These are phyloP conservation scores for Aspergillus ellipticus DNA, from an alignment of 495 filamentous ascomycete genomes.

Conservation along the genomic window DNA sequence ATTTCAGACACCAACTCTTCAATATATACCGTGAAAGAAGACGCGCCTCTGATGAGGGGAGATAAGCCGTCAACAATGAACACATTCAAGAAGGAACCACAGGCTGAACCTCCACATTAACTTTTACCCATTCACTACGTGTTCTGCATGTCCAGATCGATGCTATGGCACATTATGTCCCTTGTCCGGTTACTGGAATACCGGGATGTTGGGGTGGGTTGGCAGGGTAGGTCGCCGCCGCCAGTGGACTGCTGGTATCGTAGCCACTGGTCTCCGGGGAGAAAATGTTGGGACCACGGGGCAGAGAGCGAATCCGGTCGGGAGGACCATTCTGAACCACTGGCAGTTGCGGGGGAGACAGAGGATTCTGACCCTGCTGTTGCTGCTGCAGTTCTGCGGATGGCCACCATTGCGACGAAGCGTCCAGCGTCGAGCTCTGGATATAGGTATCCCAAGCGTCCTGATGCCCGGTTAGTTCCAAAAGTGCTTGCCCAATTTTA, in stretches of 20 bases:
- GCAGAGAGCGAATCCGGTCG: constrained; percentile 15
- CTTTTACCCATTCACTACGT: neutral
- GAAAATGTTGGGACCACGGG: constrained; percentile 15
- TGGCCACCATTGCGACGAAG: constrained; percentile 46
- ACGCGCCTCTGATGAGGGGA: neutral
- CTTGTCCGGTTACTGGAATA: neutral
- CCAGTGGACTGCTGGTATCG: constrained; percentile 9
- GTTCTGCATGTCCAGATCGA: neutral
- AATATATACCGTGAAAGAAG: neutral
- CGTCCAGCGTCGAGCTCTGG: constrained; percentile 47
- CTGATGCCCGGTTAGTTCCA: constrained; percentile 28
- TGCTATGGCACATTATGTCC: neutral
- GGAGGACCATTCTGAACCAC: constrained; percentile 7
- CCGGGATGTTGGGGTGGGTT: neutral
- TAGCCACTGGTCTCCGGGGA: constrained; percentile 8
- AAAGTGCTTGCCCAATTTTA: neutral
- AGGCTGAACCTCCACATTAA: neutral
- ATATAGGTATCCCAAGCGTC: constrained; percentile 57
- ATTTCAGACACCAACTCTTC: neutral
- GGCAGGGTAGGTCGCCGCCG: neutral
- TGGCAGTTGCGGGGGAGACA: constrained; percentile 17
- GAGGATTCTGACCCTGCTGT: constrained; percentile 14
- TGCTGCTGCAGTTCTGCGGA: constrained; percentile 35
- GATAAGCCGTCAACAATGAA: neutral
- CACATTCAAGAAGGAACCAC: neutral